Base-by-base conservation (phyloP, 352 stramenopile genomes). In the Pythium brachiatum region DNA sequence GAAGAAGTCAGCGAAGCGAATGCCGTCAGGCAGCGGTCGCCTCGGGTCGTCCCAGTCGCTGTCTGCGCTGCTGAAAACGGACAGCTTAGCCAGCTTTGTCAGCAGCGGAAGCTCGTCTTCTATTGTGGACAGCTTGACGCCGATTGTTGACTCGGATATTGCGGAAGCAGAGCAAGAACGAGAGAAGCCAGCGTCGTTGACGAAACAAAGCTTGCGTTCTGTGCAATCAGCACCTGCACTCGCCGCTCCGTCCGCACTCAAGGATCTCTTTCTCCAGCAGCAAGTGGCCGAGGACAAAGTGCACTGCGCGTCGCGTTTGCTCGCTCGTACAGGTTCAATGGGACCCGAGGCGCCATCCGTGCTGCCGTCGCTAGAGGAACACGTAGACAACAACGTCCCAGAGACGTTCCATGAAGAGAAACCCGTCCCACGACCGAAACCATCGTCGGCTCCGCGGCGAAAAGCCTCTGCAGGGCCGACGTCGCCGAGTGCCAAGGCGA, bases 211-310 rank as follows among this genome's bases (percentile, higher is more conserved):
- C 15, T 31, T 64, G 7, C 44, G 23, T 51, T 38, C 27, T 9
- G 64, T 66, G 11, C 50, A 39, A 7, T 72, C 64, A 13, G 32
- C 52, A 13, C 57, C 64, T 18, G 48, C 31, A 25, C 44, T 71
- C 7, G 53, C 31, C 0, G 26, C 29, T 2, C 69, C 68, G 39
- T 57, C 50, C 23, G 81, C 66, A n/a, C 69, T 71, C 46, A 74
- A 62, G 60, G 76, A 73, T 16, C 66, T 75, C 62, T 76, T 79
- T 29, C 60, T 80, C 16, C 59, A 82, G 25, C 60, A 78, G 23
- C 50, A 80, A 15, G 50, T 53, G 0, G 64, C 74, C 29, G 66
- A 74, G 1, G 69, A 80, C 21, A 68, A 74, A 50, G 3, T 66
- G 23, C 71, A 68, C 23, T 63, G 56, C 31, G 36, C 66, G 4